Base-by-base conservation (phyloP, 306 rosid genomes). In the Dryas octopetala region DNA sequence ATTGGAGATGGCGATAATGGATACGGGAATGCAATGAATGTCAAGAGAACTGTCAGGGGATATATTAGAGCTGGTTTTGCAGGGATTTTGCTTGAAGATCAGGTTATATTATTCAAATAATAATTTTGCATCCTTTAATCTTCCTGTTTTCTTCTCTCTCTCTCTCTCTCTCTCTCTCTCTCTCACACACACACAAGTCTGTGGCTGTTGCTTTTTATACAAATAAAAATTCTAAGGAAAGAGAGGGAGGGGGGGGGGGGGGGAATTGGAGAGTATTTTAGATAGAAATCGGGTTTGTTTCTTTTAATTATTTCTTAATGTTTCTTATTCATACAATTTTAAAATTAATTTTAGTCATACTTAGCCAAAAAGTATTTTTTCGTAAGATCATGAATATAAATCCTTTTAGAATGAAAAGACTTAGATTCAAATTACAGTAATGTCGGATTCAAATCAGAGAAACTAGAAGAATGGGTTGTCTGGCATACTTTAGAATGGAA, bases 1-100 rank as follows among this genome's bases (percentile, higher is more conserved):
- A 88, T 94, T 38, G 96, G 89, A 41, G 98, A 94, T 83, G 98
- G 88, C 3, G 98, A 94, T 79, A 87, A 88, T 73, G 98, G 98
- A 28, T 94, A 88, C 50, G 97, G 98, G 5, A 90, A 94, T 78
- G 93, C 93, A 38, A 76, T 94, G 91, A 94, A 91, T 87, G 91
- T 91, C 60, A 94, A 94, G 83, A 83, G 98, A 76, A 94, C 97
- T 32, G 86, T 91, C 49, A 90, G 87, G 86, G 94, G 97, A 51
- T 94, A 84, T 19, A 86, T 94, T 47, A 69, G 69, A 70, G 96
- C 96, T 38, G 97, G 98, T 57, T 90, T 94, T 62, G 91, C 96
- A 0, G 98, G 98, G 80, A 88, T 94, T 53, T 46, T 94, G 69
- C 90, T 91, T 13, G 98, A 91, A 88, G 96, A 90, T 82, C 98